Evolutionary conservation across 2,329 filamentous ascomycete genomes (phyloP).

Genomic region (Ophiocordyceps polyrhachis-furcata): DNA sequence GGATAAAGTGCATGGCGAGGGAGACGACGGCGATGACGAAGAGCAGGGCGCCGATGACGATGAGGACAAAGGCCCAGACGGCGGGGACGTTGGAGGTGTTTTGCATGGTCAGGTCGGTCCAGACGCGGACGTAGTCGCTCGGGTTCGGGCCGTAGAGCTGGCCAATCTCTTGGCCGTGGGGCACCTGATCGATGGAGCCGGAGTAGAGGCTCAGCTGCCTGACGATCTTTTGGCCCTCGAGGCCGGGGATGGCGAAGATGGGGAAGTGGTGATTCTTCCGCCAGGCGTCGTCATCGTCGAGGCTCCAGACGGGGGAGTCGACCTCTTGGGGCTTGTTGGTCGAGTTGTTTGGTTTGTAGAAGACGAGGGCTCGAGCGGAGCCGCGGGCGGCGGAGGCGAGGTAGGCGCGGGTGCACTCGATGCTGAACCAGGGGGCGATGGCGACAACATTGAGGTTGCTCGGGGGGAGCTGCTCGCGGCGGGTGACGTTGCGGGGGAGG

Average conservation of each 20-base stretch:
- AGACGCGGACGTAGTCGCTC: conserved; percentile 41
- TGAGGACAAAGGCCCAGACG: conserved; percentile 63
- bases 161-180: conserved; percentile 37
- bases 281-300: conserved; percentile 56
- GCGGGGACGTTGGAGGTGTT: conserved; percentile 38
- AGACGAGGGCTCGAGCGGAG: conserved; percentile 42
- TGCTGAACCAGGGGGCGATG: conserved; percentile 69
- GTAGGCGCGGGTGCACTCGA: conserved; percentile 55
- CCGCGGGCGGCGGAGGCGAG: conserved; percentile 40
- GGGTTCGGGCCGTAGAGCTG: conserved; percentile 34
- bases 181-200: conserved; percentile 46
- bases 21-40: conserved; percentile 49
- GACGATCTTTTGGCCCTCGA: conserved; percentile 50
- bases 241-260: conserved; percentile 62
- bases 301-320: conserved; percentile 47
- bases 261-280: conserved; percentile 53
- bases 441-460: conserved; percentile 59
- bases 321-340: conserved; percentile 44
- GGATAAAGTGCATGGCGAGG: conserved; percentile 56
- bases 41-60: conserved; percentile 54
- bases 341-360: conserved; percentile 38
- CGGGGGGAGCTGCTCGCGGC: conserved; percentile 46
- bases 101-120: conserved; percentile 31
- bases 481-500: conserved; percentile 59
- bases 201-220: conserved; percentile 57